Evolutionary conservation across 1,139 yeast species (phyloP).

Genomic region (Zygoascus sp.): DNA sequence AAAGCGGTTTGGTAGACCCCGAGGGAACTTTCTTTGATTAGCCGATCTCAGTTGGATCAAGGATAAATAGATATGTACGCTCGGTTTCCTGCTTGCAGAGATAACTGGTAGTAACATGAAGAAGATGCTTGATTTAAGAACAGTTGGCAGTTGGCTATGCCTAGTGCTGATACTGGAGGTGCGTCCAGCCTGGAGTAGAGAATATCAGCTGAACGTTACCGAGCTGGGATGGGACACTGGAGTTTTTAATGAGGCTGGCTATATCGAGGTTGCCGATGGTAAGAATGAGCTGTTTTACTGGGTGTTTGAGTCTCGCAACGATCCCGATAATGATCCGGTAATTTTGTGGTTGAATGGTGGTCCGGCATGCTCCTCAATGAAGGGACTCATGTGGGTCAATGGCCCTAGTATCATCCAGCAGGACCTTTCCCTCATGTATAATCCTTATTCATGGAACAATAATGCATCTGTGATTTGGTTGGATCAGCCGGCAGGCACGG

Average conservation of each 20-base stretch:
- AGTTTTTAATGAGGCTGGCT: constrained; percentile 58
- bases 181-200: no score
- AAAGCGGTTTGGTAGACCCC: no score
- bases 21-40: no score
- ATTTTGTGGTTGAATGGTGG: constrained; percentile 71
- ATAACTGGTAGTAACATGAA: no score
- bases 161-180: no score
- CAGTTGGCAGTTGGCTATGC: no score
- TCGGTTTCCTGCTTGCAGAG: no score
- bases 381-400: constrained; percentile 60
- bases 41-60: no score
- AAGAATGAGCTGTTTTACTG: constrained; percentile 78
- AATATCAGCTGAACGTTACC: not conserved
- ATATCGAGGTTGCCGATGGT: constrained; percentile 68
- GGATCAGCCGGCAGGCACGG: constrained; percentile 65
- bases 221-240: constrained; percentile 31
- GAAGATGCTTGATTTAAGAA: no score
- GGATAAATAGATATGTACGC: no score
- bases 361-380: constrained; percentile 67
- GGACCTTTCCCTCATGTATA: constrained; percentile 28
- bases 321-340: constrained; percentile 57
- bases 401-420: constrained; percentile 54
- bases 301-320: constrained; percentile 66
- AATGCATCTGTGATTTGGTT: constrained; percentile 58
- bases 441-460: constrained; percentile 59